Conservation (phyloP, 768 basidiomycete species). For the Termitomyces sp. region DNA sequence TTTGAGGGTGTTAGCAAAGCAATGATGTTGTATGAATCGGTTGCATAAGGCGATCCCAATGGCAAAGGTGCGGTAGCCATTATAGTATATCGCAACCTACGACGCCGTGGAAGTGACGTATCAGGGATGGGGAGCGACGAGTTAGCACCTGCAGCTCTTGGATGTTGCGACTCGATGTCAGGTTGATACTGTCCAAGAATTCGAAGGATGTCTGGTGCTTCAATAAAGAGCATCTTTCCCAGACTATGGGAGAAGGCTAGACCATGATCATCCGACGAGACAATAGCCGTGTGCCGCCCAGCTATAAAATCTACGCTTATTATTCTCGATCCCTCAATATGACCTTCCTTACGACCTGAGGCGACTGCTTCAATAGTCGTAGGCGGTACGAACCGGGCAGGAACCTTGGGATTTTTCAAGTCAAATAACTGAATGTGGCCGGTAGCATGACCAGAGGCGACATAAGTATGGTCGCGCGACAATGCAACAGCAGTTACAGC, state of each 20-base stretch:
- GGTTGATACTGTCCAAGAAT: slow-evolving; percentile 90
- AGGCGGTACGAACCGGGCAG: slow-evolving; percentile 67
- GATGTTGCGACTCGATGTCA: slow-evolving; percentile 19
- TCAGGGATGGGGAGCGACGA: slow-evolving; percentile 12
- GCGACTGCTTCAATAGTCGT: slow-evolving; percentile 60
- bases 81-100: slow-evolving; percentile 56
- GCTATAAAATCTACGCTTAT: slow-evolving; percentile 83
- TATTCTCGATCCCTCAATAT: slow-evolving; percentile 75
- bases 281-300: slow-evolving; percentile 86
- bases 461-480: slow-evolving; percentile 90
- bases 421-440: slow-evolving; percentile 89
- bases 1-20: slow-evolving; percentile 89
- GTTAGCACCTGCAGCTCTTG: slow-evolving; percentile 3
- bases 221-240: slow-evolving; percentile 91
- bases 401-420: slow-evolving; percentile 58
- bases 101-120: slow-evolving; percentile 32
- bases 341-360: slow-evolving; percentile 82
- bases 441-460: slow-evolving; percentile 80
- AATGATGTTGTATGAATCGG: slow-evolving; percentile 74
- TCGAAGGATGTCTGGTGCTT: slow-evolving; percentile 89
- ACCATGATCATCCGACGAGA: slow-evolving; percentile 86
- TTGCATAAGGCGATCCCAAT: slow-evolving; percentile 69
- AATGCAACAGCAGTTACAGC: slow-evolving; percentile 85
- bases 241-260: slow-evolving; percentile 94
- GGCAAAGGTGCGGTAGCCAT: slow-evolving; percentile 81